A percentile compares a stretch with the other conserved stretches of the same genome.
Conservation (phyloP, 768 basidiomycete species). For the Rhizopogon vinicolor region DNA sequence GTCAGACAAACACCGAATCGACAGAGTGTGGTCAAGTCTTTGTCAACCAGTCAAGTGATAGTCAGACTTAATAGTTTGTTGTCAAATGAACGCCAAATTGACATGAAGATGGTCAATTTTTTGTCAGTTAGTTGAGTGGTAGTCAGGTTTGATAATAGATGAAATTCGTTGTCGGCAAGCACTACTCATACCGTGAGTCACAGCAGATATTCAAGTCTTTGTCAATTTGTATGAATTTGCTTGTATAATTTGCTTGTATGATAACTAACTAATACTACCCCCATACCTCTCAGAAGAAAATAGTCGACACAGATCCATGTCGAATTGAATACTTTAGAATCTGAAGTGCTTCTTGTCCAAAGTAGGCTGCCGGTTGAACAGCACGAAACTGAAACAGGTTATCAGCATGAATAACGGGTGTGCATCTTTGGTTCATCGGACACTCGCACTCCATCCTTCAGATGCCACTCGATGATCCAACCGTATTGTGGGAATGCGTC, state of each 20-base stretch:
- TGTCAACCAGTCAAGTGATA: not conserved
- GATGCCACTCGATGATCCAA: slow-evolving; percentile 96
- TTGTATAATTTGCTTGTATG: too few species aligned
- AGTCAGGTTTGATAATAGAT: too few species aligned
- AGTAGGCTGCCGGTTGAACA: slow-evolving; percentile 98
- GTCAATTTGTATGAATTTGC: too few species aligned
- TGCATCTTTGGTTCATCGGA: not conserved
- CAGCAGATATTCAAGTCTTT: too few species aligned
- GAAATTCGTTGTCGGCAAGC: too few species aligned
- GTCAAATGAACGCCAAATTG: not conserved
- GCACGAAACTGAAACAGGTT: slow-evolving; percentile 57
- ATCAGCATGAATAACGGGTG: slow-evolving; percentile 13
- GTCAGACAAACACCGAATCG: not conserved
- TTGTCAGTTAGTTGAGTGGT: too few species aligned
- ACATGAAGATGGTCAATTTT: too few species aligned
- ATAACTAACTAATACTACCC: too few species aligned
- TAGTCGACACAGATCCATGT: too few species aligned
- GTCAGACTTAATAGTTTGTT: not conserved
- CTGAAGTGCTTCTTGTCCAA: slow-evolving; percentile 69
- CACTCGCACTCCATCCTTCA: slow-evolving; percentile 97
- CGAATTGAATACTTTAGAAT: too few species aligned
- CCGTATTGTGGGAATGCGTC: slow-evolving; percentile 96
- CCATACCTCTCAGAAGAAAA: too few species aligned
- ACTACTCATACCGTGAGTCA: too few species aligned
- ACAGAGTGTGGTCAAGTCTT: not conserved